A percentile compares a stretch with the other conserved stretches of the same genome.
Conservation (phyloP, 139 green algal genomes). For the Helicosporidium sp. region DNA sequence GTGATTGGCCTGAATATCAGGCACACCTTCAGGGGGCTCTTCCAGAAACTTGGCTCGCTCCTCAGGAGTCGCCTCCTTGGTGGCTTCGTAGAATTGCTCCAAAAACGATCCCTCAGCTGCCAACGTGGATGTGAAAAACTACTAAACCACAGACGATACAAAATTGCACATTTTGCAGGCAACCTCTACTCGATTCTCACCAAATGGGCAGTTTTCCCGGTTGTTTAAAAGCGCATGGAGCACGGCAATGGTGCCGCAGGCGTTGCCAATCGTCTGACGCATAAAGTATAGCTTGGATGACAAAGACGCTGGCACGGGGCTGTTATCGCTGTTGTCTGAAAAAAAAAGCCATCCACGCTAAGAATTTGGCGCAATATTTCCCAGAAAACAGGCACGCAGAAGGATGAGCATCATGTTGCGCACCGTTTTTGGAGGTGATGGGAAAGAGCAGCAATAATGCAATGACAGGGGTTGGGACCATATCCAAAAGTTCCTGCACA, state of each 20-base stretch:
- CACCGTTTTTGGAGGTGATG: too few species aligned
- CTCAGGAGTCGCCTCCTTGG: slow-evolving; percentile 27
- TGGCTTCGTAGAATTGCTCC: slow-evolving; percentile 36
- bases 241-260: slow-evolving; percentile 76
- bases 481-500: too few species aligned
- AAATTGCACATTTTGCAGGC: too few species aligned
- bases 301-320: too few species aligned
- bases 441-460: too few species aligned
- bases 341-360: too few species aligned
- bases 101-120: slow-evolving; percentile 39
- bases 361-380: too few species aligned
- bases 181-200: not conserved
- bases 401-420: too few species aligned
- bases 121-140: not conserved
- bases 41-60: slow-evolving; percentile 51
- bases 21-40: slow-evolving; percentile 38
- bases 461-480: too few species aligned
- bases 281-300: too few species aligned
- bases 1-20: slow-evolving; percentile 59
- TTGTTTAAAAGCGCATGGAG: slow-evolving; percentile 41
- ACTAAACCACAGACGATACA: not conserved
- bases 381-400: too few species aligned
- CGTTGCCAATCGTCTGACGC: slow-evolving; percentile 83
- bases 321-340: too few species aligned
- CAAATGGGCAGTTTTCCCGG: not conserved